phyloP scores from a whole-genome alignment of 257 asterid genomes.

The Phtheirospermum japonicum region DNA sequence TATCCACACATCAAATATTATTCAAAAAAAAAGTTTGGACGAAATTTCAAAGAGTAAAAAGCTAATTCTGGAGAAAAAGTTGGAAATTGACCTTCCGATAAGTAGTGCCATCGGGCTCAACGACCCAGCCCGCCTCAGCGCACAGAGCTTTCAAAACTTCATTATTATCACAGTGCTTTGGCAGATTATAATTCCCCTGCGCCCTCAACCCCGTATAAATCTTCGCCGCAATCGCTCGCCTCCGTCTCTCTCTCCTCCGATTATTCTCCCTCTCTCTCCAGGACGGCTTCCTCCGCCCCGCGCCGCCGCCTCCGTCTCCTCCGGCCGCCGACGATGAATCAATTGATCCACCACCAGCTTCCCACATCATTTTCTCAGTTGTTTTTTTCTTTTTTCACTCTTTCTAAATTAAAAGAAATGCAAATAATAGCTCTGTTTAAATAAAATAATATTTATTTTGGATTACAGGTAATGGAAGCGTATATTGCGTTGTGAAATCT shows the following conservation, averaged over 20 bases:
- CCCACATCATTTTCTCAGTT: slow-evolving; percentile 75
- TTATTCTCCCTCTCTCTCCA: slow-evolving; percentile 97
- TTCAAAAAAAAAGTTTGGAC: not conserved
- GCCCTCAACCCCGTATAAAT: slow-evolving; percentile 87
- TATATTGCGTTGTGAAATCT: slow-evolving; percentile 39
- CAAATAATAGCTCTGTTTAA: not conserved
- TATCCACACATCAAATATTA: too few relatives aligned
- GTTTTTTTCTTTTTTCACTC: not conserved
- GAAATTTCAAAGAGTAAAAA: not conserved
- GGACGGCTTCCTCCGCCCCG: slow-evolving; percentile 76
- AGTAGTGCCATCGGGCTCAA: slow-evolving; percentile 95
- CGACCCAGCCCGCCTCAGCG: slow-evolving; percentile 94
- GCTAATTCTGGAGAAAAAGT: not conserved
- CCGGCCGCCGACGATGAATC: slow-evolving; percentile 49
- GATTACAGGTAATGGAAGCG: slow-evolving; percentile 23
- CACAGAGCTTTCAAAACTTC: slow-evolving; percentile 96
- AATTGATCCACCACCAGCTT: slow-evolving; percentile 73
- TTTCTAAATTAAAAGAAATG: not conserved
- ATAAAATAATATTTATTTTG: not conserved
- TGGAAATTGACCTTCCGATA: slow-evolving; percentile 64
- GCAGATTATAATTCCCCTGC: slow-evolving; percentile 88
- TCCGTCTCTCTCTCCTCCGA: slow-evolving; percentile 90
- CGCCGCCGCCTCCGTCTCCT: not conserved
- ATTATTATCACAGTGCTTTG: slow-evolving; percentile 92
- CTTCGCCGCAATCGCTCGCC: slow-evolving; percentile 96